A percentile compares a stretch with the other conserved stretches of the same genome.
phyloP scores from a whole-genome alignment of 192 early-diverging fungal species.

The Coemansia pectinata region DNA sequence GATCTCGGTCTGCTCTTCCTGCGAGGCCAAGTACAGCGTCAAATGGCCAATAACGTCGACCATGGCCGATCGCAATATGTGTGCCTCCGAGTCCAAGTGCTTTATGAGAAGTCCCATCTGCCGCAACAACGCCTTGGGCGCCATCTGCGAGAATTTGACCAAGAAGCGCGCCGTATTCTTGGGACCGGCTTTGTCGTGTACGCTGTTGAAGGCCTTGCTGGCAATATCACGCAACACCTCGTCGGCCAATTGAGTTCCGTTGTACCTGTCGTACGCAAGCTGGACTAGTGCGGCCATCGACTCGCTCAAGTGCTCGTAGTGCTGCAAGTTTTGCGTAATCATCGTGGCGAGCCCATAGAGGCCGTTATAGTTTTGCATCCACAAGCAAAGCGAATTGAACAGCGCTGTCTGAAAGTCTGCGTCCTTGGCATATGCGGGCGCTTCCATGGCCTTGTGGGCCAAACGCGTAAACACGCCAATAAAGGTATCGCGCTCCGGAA shows the following conservation, averaged over 20 bases:
- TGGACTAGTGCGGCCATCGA: conserved; percentile 79
- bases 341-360: conserved; percentile 75
- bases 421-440: conserved; percentile 66
- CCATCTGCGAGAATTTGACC: conserved; percentile 75
- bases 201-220: conserved; percentile 60
- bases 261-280: conserved; percentile 60
- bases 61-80: conserved; percentile 81
- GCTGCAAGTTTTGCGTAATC: conserved; percentile 80
- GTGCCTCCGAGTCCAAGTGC: conserved; percentile 89
- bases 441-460: conserved; percentile 81
- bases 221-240: conserved; percentile 71
- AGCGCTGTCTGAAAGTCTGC: conserved; percentile 58
- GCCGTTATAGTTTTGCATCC: conserved; percentile 77
- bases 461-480: conserved; percentile 72
- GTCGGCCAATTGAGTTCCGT: conserved; percentile 69
- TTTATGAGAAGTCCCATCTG: conserved; percentile 84
- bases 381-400: conserved; percentile 72
- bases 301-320: conserved; percentile 82
- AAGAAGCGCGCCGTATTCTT: conserved; percentile 86
- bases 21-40: conserved; percentile 70
- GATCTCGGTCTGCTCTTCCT: conserved; percentile 70
- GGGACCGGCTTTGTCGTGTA: conserved; percentile 76
- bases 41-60: conserved; percentile 89
- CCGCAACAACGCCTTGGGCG: conserved; percentile 81
- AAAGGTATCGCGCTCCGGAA: conserved; percentile 50